Evolutionary conservation across 257 asterid genomes (phyloP), one percentile per base, ranked within the genome.

Genomic region (Cruciata laevipes): DNA sequence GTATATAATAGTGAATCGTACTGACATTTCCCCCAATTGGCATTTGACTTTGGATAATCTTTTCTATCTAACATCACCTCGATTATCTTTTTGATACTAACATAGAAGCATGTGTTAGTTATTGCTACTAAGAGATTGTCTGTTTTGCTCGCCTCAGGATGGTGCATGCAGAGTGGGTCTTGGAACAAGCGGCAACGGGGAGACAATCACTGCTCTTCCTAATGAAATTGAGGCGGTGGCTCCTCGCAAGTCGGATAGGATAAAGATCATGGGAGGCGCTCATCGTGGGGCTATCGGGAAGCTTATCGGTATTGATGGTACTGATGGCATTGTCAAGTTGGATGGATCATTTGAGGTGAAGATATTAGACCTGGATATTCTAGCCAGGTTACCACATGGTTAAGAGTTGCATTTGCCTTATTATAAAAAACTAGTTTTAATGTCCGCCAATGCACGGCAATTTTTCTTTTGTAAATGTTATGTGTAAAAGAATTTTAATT

Each of bases 211-310:
- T 13, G 80, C 72, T 4, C 83, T 80, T 75, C 87, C 91, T 9
- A 83, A 74, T 17, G 98, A 91, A 21, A 74, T 91, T 8, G 92
- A 85, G 69, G 75, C 87, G 8, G 84, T 89, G 21, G 73, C 78
- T 30, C 98, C 98, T 6, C 84, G 89, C 67, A 91, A 91, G 82
- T 79, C 82, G 0, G 98, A 91, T 23, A 85, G 76, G 81, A 82
- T 91, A n/a, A 91, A 85, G 77, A 87, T 90, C 68, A 84, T 93
- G 94, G 95, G 99, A 3, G 97, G 97, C 10, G 80, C 83, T 4
- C 87, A 81, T 63, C 97, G 95, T 13, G 99, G 96, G 37, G 76
- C 94, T 23, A 85, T 88, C 0, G 95, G 99, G 59, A 93, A 85
- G 77, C 96, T 90, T 33, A 85, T 90, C 6, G 99, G 97, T 62